Evolutionary conservation across 331 rosid species (phyloP).

Genomic region (Phaseolus coccineus): DNA sequence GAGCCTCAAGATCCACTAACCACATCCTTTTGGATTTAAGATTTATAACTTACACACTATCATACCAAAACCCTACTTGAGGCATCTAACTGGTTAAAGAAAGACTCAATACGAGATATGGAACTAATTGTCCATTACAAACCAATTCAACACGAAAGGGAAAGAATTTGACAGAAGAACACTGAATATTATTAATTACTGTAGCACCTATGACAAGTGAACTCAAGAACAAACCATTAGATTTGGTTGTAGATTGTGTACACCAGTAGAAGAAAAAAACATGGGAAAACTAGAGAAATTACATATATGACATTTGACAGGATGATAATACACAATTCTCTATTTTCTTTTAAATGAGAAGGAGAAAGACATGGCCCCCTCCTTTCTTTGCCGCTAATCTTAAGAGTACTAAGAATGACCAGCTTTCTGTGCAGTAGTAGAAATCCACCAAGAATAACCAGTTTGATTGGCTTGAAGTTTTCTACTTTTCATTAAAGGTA

Average conservation of each 20-base stretch:
- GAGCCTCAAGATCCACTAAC: constrained; percentile 9
- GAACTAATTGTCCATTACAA: constrained; percentile 15
- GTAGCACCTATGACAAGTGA: constrained; percentile 14
- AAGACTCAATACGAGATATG: constrained; percentile 22
- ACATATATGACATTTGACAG: constrained; percentile 22
- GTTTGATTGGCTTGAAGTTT: constrained; percentile 48
- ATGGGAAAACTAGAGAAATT: constrained; percentile 13
- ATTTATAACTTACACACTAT: constrained; percentile 15
- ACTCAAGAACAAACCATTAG: constrained; percentile 31
- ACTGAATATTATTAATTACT: constrained; percentile 33
- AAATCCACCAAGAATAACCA: constrained; percentile 52
- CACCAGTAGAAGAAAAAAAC: constrained; percentile 10
- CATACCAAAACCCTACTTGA: constrained; percentile 1
- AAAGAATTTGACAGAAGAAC: constrained; percentile 23
- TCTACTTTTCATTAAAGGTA: constrained; percentile 62
- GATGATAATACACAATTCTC: not conserved
- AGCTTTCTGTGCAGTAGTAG: constrained; percentile 38
- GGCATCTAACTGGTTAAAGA: not conserved
- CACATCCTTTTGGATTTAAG: constrained; percentile 12
- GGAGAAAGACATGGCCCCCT: constrained; percentile 37
- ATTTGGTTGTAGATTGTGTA: constrained; percentile 5
- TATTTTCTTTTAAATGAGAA: constrained; percentile 21
- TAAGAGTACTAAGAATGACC: constrained; percentile 37
- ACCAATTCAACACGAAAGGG: not conserved
- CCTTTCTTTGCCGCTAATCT: constrained; percentile 39